Evolutionary conservation across 148 eudicot species (phyloP).

Genomic region (Gaultheria prostrata): DNA sequence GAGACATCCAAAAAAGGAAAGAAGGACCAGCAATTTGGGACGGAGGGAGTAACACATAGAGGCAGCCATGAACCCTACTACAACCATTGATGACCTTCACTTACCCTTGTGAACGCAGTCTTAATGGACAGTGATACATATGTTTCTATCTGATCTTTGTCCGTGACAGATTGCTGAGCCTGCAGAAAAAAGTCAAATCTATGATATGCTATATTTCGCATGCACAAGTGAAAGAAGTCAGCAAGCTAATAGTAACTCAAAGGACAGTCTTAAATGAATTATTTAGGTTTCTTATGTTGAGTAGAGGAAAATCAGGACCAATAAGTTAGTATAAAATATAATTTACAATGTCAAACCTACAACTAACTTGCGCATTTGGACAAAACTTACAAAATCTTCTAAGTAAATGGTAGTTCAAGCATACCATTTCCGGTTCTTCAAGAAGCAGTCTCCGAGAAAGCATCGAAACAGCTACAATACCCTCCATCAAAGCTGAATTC

Average conservation of each 20-base stretch:
- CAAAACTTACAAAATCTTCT: not conserved
- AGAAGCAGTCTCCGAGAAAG: conserved; percentile 77
- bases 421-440: conserved; percentile 78
- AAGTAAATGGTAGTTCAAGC: conserved; percentile 14
- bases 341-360: not conserved
- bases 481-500: conserved; percentile 73
- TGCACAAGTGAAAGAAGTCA: conserved; percentile 1
- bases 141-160: conserved; percentile 80
- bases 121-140: conserved; percentile 72
- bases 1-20: too few species aligned
- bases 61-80: conserved; percentile 1
- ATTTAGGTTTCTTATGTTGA: not conserved
- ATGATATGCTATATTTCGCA: conserved; percentile 10
- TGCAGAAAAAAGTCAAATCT: conserved; percentile 26
- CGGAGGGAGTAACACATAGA: not conserved
- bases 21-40: too few species aligned
- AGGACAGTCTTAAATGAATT: not conserved
- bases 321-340: not conserved
- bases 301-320: conserved; percentile 2
- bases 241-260: not conserved
- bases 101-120: conserved; percentile 80
- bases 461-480: conserved; percentile 71
- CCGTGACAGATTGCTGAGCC: conserved; percentile 56
- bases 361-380: not conserved
- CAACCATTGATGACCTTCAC: conserved; percentile 25